Conservation (phyloP, 2,329 filamentous ascomycete species). For the Colletotrichum higginsianum region DNA sequence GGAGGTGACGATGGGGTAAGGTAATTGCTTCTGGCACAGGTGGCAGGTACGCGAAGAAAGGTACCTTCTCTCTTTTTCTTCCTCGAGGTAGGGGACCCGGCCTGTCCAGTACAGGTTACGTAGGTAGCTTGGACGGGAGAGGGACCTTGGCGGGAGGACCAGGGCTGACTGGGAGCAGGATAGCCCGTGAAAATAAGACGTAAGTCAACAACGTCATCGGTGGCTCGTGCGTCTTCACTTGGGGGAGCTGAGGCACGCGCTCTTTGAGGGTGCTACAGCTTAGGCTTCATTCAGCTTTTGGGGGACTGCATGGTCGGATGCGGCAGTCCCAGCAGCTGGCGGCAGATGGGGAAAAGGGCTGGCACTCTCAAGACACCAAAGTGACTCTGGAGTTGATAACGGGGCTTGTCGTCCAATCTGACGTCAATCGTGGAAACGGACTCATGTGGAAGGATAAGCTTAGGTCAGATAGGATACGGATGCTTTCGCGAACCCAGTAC, state of each 20-base stretch:
- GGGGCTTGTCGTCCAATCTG: conserved; percentile 29
- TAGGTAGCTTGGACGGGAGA: conserved; percentile 29
- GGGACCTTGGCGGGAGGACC: conserved; percentile 26
- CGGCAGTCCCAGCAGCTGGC: conserved; percentile 7
- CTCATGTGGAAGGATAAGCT: conserved; percentile 8
- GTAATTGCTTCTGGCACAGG: conserved; percentile 27
- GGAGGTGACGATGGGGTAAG: conserved; percentile 42
- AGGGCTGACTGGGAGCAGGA: conserved; percentile 24
- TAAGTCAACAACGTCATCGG: conserved; percentile 45
- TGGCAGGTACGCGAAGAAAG: conserved; percentile 31
- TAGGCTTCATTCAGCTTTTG: not conserved
- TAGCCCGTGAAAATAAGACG: conserved; percentile 22
- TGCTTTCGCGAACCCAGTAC: not conserved
- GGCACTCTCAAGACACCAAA: not conserved
- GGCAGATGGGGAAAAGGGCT: conserved; percentile 6
- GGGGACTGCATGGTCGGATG: not conserved
- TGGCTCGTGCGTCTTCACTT: conserved; percentile 39
- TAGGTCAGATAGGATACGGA: not conserved
- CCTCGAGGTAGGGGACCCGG: conserved; percentile 17
- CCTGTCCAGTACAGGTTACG: conserved; percentile 10
- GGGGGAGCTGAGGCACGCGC: conserved; percentile 12
- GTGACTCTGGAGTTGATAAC: not conserved
- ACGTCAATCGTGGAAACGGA: conserved; percentile 33
- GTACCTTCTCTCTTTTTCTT: conserved; percentile 1
- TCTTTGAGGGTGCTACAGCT: conserved; percentile 16